Base-by-base conservation (phyloP, 768 basidiomycete species). In the Trametes elegans region DNA sequence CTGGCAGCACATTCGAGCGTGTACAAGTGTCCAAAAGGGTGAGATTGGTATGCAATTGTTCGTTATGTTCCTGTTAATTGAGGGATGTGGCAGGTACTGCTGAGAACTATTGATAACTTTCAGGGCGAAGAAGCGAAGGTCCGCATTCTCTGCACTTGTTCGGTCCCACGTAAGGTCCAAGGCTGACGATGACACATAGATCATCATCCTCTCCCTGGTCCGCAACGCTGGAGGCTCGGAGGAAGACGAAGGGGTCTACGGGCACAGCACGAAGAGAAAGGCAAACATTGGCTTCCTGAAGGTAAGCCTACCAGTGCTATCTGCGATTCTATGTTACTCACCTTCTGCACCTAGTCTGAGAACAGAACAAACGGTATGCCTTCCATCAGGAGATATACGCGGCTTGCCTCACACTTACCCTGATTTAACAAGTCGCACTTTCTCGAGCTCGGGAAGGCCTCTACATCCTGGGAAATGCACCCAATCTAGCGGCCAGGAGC, bases 71-170 rank as follows among this genome's bases (percentile, higher is more conserved):
- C n/a, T n/a, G n/a, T n/a, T n/a, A n/a, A n/a, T n/a, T n/a, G n/a
- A n/a, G n/a, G n/a, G n/a, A n/a, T n/a, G n/a, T 43, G 5, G 16
- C 48, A 88, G 87, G 79, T 89, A 34, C 76, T 79, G 6, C 71
- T 91, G 7, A 78, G 89, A 5, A 90, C 88, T 0, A 79, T 90
- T 0, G 88, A 91, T 58, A 88, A 85, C 49, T 91, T 81, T 63
- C 89, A 91, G 66, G 89, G 87, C 5, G 82, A 86, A 53, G 87
- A 88, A 71, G 83, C 79, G 3, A 80, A 76, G 64, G 82, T 80
- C 59, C 16, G 64, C 41, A n/a, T 14, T n/a, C 9, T 5, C 2
- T 19, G 16, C 32, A 21, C 4, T 51, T 14, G 21, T 45, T 34
- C 10, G 5, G 9, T n/a, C n/a, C n/a, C n/a, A n/a, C n/a, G n/a